A percentile compares a stretch with the other conserved stretches of the same genome.
Conservation (phyloP, 352 stramenopile genomes). For the Globisporangium megalacanthum region DNA sequence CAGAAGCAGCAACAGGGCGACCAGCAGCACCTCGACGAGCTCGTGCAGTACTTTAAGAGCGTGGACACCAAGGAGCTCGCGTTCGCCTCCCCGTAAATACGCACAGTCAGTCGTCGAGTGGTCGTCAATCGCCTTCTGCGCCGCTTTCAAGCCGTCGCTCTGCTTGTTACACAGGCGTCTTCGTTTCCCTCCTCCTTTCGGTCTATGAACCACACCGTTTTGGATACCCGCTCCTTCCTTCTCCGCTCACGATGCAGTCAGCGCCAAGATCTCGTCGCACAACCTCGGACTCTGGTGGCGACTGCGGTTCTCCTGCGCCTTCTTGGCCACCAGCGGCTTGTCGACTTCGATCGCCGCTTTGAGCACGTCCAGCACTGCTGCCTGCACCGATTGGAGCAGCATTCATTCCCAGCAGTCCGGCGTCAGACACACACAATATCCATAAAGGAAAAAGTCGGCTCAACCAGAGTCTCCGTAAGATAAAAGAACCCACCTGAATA, state of each 20-base stretch:
- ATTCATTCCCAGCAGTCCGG: too few species aligned
- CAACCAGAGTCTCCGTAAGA: too few species aligned
- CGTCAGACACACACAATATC: background rate
- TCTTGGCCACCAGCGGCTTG: slow-evolving; percentile 49
- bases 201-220: slow-evolving; percentile 2
- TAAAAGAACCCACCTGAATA: slow-evolving; percentile 60
- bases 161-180: too few species aligned
- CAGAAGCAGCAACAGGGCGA: slow-evolving; percentile 31
- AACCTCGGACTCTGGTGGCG: slow-evolving; percentile 68
- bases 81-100: slow-evolving; percentile 23
- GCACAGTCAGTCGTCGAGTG: too few species aligned
- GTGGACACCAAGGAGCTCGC: slow-evolving; percentile 53
- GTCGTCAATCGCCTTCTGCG: too few species aligned
- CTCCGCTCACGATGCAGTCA: slow-evolving; percentile 24
- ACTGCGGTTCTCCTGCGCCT: slow-evolving; percentile 65
- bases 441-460: background rate
- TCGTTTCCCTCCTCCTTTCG: background rate
- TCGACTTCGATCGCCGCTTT: slow-evolving; percentile 63
- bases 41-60: slow-evolving; percentile 56
- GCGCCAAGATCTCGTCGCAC: slow-evolving; percentile 58
- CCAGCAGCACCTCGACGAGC: slow-evolving; percentile 44
- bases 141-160: too few species aligned
- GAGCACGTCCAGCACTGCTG: slow-evolving; percentile 64
- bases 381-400: slow-evolving; percentile 18
- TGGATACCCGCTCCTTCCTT: background rate